These are phyloP conservation scores for Thelonectria rubi DNA, from an alignment of 2,329 filamentous ascomycete species.

Conservation along the genomic window DNA sequence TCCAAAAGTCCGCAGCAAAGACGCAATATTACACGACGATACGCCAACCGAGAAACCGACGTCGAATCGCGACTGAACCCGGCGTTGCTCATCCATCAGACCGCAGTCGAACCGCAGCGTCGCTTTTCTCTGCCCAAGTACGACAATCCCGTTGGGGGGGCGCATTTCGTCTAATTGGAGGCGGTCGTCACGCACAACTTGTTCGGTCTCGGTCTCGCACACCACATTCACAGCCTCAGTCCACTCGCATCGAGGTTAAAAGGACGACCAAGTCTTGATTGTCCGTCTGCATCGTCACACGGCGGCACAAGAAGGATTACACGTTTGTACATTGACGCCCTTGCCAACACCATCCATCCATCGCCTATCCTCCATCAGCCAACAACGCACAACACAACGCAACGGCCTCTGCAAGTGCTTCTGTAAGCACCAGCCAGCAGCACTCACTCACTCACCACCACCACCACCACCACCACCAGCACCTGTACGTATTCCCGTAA, in stretches of 20 bases:
- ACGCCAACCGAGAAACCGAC: no score
- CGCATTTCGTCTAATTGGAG: constrained; percentile 10
- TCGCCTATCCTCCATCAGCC: no score
- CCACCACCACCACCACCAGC: no score
- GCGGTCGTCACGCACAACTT: neutral
- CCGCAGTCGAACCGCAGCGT: neutral
- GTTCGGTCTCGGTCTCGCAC: constrained; percentile 36
- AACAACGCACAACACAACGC: constrained; percentile 15
- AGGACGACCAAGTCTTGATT: neutral
- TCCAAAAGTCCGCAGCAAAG: constrained; percentile 5
- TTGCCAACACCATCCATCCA: no score
- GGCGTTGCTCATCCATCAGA: neutral
- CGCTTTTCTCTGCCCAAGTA: neutral
- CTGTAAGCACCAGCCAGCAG: constrained; percentile 31
- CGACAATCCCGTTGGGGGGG: no score
- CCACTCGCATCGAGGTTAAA: constrained; percentile 12
- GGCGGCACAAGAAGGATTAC: no score
- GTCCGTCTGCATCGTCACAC: no score
- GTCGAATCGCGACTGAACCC: no score
- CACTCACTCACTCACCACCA: no score
- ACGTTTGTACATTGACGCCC: no score
- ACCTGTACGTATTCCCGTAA: constrained; percentile 19
- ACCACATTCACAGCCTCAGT: constrained; percentile 18
- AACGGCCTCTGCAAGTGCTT: constrained; percentile 17
- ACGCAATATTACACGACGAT: constrained; percentile 6